Evolutionary conservation across 768 basidiomycete genomes (phyloP).

Genomic region (Lenzites betulinus): DNA sequence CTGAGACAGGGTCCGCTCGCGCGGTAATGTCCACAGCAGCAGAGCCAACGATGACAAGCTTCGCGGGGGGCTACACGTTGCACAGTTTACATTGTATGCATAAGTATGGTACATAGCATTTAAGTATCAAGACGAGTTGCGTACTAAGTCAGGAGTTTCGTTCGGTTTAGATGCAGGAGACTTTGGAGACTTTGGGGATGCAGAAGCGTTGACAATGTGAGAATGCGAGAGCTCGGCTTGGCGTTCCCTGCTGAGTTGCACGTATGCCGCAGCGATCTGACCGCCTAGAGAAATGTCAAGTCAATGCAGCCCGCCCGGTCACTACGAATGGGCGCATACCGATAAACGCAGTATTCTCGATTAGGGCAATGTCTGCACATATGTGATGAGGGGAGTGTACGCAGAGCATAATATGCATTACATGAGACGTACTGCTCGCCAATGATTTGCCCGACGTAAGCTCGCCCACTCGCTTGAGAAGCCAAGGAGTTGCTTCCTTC

Average conservation of each 20-base stretch:
- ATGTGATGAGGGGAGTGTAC: background rate
- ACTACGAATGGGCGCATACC: conserved; percentile 47
- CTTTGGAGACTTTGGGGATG: too few relatives aligned
- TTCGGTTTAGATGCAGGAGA: background rate
- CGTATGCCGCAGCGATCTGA: conserved; percentile 76
- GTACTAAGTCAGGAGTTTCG: background rate
- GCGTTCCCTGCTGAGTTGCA: conserved; percentile 42
- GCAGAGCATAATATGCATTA: background rate
- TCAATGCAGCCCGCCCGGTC: background rate
- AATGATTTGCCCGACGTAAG: conserved; percentile 78
- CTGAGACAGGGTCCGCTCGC: conserved; percentile 36
- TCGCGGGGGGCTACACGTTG: conserved; percentile 34
- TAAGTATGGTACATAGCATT: background rate
- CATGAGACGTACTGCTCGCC: conserved; percentile 54
- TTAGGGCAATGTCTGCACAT: conserved; percentile 73
- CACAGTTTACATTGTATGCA: background rate
- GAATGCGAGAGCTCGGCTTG: background rate
- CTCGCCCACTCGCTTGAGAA: conserved; percentile 79
- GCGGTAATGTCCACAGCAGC: conserved; percentile 91
- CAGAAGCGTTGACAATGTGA: background rate
- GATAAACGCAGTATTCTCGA: conserved; percentile 84
- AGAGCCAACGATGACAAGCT: conserved; percentile 77
- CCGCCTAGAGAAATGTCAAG: conserved; percentile 50
- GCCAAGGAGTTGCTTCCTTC: conserved; percentile 95
- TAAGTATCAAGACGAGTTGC: too few relatives aligned